Evolutionary conservation across 2,329 filamentous ascomycete genomes (phyloP), one percentile per base, ranked within the genome.

Genomic region (Pseudopithomyces chartarum): DNA sequence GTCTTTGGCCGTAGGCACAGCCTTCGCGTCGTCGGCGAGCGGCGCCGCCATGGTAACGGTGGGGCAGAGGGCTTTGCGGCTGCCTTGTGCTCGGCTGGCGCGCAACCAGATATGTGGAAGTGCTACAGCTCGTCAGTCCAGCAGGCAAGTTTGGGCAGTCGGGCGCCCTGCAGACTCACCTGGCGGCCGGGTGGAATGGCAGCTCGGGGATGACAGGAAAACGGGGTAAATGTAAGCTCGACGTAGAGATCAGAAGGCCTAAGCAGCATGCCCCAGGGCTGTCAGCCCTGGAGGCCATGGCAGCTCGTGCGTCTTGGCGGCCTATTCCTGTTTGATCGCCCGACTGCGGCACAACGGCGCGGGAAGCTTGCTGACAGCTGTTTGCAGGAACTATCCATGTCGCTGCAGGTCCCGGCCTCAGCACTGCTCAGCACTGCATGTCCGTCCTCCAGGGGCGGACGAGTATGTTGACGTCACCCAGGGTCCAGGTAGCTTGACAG

Each of bases 1-100:
- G 58, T 75, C 71, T 38, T 45, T 52, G 17, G 39, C 22, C 15
- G 49, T n/a, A 42, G 22, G 38, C 22, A n/a, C 34, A 29, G 48
- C 36, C 22, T 73, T 74, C 44, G 46, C 56, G 57, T 75, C 70
- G 26, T 42, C 22, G 36, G 22, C 22, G 4, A 40, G 29, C 43
- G 50, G 50, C 40, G 50, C 50, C 45, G 50, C 50, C 39, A 46
- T 46, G 39, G 7, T 39, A 42, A 7, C 29, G 29, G 23, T 13
- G 22, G 15, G 15, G 6, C 22, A n/a, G 15, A n/a, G 10, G 46
- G 12, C 46, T 19, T 39, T 15, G 12, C 47, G 22, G 15, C 12
- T 32, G 47, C 8, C 8, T 15, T 40, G 12, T 33, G n/a, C 26
- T 8, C 26, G 17, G n/a, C 11, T n/a, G 10, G 17, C 26, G 4